phyloP scores from a whole-genome alignment of 345 rosid genomes.

The Toxicodendron radicans region DNA sequence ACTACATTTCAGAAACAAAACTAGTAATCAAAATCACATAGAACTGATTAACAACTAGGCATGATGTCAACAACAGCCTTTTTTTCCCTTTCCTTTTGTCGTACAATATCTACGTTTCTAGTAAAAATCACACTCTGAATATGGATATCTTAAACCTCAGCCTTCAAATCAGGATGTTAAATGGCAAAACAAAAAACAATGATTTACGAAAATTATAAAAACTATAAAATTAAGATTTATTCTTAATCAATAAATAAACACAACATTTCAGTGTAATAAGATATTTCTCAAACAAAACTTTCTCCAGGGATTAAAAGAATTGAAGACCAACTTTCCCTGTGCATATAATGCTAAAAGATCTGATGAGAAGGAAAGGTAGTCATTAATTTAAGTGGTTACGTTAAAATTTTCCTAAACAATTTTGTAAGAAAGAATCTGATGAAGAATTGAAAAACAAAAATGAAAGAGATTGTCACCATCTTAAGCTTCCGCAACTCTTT shows the following conservation, averaged over 20 bases:
- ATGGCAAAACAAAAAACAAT: not conserved
- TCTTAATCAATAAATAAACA: not conserved
- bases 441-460: constrained; percentile 2
- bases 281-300: not conserved
- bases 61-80: not conserved
- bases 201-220: not conserved
- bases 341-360: not conserved
- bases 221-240: not conserved
- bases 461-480: constrained; percentile 59
- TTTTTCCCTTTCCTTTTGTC: not conserved
- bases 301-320: not conserved
- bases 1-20: not conserved
- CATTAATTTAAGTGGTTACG: not conserved
- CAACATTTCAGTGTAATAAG: not conserved
- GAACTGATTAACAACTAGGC: not conserved
- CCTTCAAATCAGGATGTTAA: constrained; percentile 2
- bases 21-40: not conserved
- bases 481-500: constrained; percentile 86
- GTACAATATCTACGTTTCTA: not conserved
- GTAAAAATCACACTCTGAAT: not conserved
- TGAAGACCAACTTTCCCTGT: not conserved
- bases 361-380: constrained; percentile 11
- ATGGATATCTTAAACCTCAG: not conserved
- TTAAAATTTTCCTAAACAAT: not conserved
- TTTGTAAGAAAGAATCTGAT: not conserved